Base-by-base conservation (phyloP, 208 protist species). In the Wallacemonas sp. region DNA sequence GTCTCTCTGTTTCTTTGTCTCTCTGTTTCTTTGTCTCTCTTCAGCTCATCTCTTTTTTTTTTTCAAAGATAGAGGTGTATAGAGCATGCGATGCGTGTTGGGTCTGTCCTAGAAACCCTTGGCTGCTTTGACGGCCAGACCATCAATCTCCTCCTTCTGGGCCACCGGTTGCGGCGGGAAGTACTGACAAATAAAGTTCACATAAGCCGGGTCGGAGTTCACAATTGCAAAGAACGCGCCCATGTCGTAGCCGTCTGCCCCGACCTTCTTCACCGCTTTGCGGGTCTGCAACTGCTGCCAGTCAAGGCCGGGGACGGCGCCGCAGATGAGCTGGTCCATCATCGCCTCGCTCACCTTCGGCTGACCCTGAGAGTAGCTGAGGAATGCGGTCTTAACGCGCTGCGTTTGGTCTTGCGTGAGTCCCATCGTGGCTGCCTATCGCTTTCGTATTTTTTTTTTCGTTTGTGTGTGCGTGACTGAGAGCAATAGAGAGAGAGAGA, bases 31-130 rank as follows among this genome's bases (percentile, higher is more conserved):
- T 13, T 53, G 8, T 59, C 3, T 42, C 15, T 57, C 24, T 19
- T 5, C 50, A 30, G 13, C 19, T 75, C n/a, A n/a, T n/a, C n/a
- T n/a, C 34, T 44, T 26, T 17, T 61, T 33, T 63, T 37, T 42
- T 13, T 27, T n/a, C 2, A 26, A 26, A 48, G 13, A 62, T 46
- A 33, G n/a, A n/a, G n/a, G n/a, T n/a, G n/a, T n/a, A n/a, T n/a
- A n/a, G n/a, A n/a, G n/a, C n/a, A n/a, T n/a, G n/a, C n/a, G n/a
- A n/a, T n/a, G n/a, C n/a, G n/a, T n/a, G n/a, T 15, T 67, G n/a
- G n/a, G n/a, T n/a, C n/a, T n/a, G n/a, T n/a, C n/a, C n/a, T 83
- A 92, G 63, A 95, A 95, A 2, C 89, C 89, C 62, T 95, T 95
- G 22, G 76, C 83, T 2, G 80, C 84, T 63, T 92, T 95, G 37